Base-by-base conservation (phyloP, 805 yeast genomes). In the Lipomyces starkeyi region DNA sequence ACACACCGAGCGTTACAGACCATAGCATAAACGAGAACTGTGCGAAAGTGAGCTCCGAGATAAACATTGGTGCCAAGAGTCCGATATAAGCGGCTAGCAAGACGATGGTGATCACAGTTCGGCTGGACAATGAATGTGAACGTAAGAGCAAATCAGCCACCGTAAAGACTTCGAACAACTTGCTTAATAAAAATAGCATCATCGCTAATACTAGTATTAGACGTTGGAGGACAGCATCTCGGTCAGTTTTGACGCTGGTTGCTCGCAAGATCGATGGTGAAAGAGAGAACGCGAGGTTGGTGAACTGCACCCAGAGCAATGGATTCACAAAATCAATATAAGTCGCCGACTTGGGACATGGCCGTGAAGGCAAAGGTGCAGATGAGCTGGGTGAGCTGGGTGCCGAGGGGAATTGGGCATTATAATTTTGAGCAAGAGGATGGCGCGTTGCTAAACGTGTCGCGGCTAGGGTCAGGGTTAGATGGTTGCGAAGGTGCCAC, bases 301-400 rank as follows among this genome's bases (percentile, higher is more conserved):
- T 40, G 47, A 40, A 40, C 47, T 9, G 47, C 47, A 40, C n/a
- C 47, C 47, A 40, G n/a, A 40, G 47, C 47, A 40, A 40, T 40
- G 47, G 14, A 40, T 40, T 40, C 14, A 40, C 14, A 40, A 37
- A 40, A 40, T 40, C 47, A 14, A 40, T 40, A 14, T 14, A 34
- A 34, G 37, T 34, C 9, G 37, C 5, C 37, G 6, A 11, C 37
- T 34, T 34, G 37, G 35, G 8, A 32, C 8, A 32, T 32, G 35
- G 4, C 11, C 7, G 9, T 34, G 9, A 8, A 11, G 2, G 11
- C 6, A 1, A 1, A 11, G 9, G 9, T 8, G 37, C 37, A 34
- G 37, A 34, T 34, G 6, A 34, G 9, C 6, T 3, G 9, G 37
- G 4, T 34, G 37, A n/a, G n/a, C n/a, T 2, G 11, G 2, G 11